A percentile compares a stretch with the other conserved stretches of the same genome.
phyloP scores from a whole-genome alignment of 1,284 basidiomycete species.

The Trichosporon sp. region DNA sequence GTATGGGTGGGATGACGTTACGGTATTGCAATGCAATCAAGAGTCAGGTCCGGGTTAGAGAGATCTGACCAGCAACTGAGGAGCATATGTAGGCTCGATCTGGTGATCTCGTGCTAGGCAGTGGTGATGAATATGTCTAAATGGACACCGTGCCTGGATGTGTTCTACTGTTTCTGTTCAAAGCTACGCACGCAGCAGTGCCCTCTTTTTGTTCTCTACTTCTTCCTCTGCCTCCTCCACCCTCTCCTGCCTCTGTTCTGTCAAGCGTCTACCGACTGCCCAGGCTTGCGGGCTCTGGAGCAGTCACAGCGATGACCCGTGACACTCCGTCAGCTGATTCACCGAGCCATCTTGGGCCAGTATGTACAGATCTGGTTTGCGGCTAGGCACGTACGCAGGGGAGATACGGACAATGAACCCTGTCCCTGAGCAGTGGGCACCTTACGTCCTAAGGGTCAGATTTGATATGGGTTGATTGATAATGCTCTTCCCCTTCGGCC shows the following conservation, averaged over 20 bases:
- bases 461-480: neutral
- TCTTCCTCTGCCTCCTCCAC: too few species aligned
- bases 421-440: neutral
- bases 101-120: neutral
- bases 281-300: neutral
- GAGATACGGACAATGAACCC: neutral
- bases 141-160: neutral
- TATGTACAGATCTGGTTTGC: neutral
- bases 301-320: neutral
- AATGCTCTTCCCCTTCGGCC: neutral
- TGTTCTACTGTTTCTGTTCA: too few species aligned
- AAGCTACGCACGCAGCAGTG: neutral
- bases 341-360: neutral
- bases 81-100: neutral
- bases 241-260: too few species aligned
- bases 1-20: neutral
- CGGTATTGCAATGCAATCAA: neutral
- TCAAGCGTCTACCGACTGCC: too few species aligned
- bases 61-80: neutral
- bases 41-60: too few species aligned
- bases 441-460: neutral
- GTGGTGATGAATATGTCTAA: neutral
- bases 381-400: too few species aligned
- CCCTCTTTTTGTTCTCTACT: too few species aligned
- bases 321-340: slow-evolving; percentile 5